These are phyloP conservation scores for Tanacetum coccineum DNA, from an alignment of 129 eudicot species.

Conservation along the genomic window DNA sequence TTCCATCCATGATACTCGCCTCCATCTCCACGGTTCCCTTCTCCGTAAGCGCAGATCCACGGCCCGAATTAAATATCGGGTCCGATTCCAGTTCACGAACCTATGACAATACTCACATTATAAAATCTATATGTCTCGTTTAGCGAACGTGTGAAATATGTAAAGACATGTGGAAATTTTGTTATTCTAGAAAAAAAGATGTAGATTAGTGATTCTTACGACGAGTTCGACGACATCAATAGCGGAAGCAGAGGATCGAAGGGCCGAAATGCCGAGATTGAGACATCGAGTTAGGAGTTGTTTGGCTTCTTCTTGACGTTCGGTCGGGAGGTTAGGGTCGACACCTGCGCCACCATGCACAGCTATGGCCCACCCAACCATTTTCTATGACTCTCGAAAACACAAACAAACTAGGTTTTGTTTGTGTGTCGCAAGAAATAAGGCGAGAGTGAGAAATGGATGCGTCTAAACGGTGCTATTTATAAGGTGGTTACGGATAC, in stretches of 20 bases:
- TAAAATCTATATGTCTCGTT: too few species aligned
- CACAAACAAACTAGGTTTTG: conserved; percentile 20
- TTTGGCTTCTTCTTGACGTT: conserved; percentile 79
- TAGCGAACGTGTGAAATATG: too few species aligned
- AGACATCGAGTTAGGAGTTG: conserved; percentile 75
- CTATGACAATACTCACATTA: conserved; percentile 25
- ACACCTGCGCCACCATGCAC: conserved; percentile 98
- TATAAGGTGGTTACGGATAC: conserved; percentile 19
- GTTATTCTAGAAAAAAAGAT: background rate
- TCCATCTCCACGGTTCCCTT: conserved; percentile 97
- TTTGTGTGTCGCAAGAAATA: conserved; percentile 17
- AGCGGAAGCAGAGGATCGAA: conserved; percentile 69
- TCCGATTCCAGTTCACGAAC: conserved; percentile 79
- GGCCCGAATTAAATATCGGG: conserved; percentile 83
- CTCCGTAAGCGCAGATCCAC: conserved; percentile 91
- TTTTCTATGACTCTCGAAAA: conserved; percentile 27
- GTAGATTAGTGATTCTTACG: conserved; percentile 31
- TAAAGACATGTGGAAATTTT: too few species aligned
- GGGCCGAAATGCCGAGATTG: conserved; percentile 71
- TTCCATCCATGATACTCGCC: conserved; percentile 93
- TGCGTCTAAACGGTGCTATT: background rate
- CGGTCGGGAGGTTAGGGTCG: conserved; percentile 86
- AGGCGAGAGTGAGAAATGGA: conserved; percentile 2
- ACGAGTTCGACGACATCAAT: conserved; percentile 88
- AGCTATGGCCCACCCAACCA: conserved; percentile 96